Conservation (phyloP, 768 basidiomycete species). For the Kwoniella pini region DNA sequence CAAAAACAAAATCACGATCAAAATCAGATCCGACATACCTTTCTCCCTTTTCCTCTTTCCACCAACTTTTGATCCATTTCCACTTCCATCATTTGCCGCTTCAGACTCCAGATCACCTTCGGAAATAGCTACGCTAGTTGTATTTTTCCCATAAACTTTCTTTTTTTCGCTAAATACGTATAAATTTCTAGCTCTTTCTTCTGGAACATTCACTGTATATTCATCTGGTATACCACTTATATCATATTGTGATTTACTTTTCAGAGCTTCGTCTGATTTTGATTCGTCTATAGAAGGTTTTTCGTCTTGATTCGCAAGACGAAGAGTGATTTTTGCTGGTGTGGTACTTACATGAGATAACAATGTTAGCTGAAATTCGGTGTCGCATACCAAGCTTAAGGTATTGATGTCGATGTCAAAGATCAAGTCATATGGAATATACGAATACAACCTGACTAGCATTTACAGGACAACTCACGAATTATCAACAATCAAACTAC, state of each 20-base stretch:
- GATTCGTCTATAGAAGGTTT: slow-evolving; percentile 18
- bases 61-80: neutral
- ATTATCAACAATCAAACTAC: slow-evolving; percentile 77
- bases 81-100: neutral
- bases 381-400: too few species aligned
- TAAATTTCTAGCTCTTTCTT: slow-evolving; percentile 64
- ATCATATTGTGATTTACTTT: slow-evolving; percentile 25
- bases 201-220: slow-evolving; percentile 87
- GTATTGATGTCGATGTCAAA: too few species aligned
- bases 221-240: slow-evolving; percentile 59
- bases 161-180: slow-evolving; percentile 41
- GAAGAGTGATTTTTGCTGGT: slow-evolving; percentile 32
- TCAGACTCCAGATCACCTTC: neutral
- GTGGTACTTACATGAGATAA: too few species aligned
- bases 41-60: slow-evolving; percentile 40
- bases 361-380: too few species aligned
- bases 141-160: slow-evolving; percentile 20
- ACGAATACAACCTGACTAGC: too few species aligned
- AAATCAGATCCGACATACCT: slow-evolving; percentile 18
- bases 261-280: neutral
- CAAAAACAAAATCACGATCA: neutral
- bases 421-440: too few species aligned
- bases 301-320: slow-evolving; percentile 28
- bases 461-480: slow-evolving; percentile 47
- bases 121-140: neutral